A percentile compares a stretch with the other conserved stretches of the same genome.
phyloP scores from a whole-genome alignment of 1,284 basidiomycete genomes.

The Tilletia caries region DNA sequence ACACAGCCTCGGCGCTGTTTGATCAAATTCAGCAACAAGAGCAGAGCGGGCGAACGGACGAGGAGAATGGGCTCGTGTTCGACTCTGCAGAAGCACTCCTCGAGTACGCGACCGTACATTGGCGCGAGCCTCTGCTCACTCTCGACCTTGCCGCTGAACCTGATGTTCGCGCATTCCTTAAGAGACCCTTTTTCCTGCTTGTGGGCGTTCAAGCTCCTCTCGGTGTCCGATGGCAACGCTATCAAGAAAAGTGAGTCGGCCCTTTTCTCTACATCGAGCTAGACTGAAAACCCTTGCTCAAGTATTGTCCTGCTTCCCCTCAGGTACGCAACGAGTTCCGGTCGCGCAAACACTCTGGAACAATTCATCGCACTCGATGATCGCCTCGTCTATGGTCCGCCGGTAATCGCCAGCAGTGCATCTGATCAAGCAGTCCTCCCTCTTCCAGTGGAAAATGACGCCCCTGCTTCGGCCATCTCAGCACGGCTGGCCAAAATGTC shows the following conservation, averaged over 20 bases:
- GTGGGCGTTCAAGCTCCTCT: conserved; percentile 82
- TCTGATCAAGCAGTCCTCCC: background rate
- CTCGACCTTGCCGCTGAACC: conserved; percentile 63
- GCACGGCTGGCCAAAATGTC: background rate
- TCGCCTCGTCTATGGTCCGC: conserved; percentile 28
- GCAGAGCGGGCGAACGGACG: background rate
- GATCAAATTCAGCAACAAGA: background rate
- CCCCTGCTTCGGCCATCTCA: background rate
- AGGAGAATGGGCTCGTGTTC: conserved; percentile 58
- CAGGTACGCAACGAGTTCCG: background rate
- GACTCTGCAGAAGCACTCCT: conserved; percentile 62
- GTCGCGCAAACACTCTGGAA: conserved; percentile 27
- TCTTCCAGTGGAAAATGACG: too few species aligned
- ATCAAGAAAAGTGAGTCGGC: conserved; percentile 14
- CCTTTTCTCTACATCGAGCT: conserved; percentile 48
- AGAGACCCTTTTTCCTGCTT: conserved; percentile 85
- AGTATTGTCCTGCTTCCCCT: background rate
- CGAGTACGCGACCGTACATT: conserved; percentile 74
- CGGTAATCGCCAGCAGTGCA: too few species aligned
- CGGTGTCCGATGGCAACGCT: conserved; percentile 52
- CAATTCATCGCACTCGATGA: conserved; percentile 48
- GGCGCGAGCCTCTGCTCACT: conserved; percentile 78
- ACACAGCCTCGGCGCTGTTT: background rate
- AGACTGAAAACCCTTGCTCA: conserved; percentile 30
- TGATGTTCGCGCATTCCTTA: conserved; percentile 70